Evolutionary conservation across 2,329 filamentous ascomycete genomes (phyloP).

Genomic region (Neofusicoccum laricinum): DNA sequence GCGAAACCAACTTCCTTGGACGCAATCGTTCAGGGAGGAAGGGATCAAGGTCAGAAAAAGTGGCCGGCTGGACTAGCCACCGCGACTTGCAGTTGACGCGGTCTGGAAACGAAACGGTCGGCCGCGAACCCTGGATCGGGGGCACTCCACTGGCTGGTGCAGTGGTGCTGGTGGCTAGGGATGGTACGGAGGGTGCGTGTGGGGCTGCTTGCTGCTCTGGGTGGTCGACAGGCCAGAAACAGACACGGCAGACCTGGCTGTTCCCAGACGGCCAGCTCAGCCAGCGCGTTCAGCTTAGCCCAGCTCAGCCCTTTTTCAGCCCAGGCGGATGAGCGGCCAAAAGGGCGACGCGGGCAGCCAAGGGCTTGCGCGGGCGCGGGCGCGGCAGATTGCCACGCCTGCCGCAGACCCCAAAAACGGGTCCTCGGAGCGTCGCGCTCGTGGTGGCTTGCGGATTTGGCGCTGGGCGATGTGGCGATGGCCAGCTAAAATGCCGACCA

Average conservation of each 20-base stretch:
- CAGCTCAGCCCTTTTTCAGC: neutral
- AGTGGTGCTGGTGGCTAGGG: neutral
- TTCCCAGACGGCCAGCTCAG: conserved; percentile 5
- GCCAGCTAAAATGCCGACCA: no score
- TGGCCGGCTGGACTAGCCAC: neutral
- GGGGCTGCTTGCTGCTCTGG: neutral
- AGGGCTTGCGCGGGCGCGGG: neutral
- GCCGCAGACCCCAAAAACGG: neutral
- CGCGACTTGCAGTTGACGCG: neutral
- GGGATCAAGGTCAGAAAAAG: neutral
- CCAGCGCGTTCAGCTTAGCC: neutral
- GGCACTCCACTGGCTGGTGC: neutral
- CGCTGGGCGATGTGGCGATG: neutral
- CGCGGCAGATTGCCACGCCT: conserved; percentile 6
- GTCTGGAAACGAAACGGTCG: conserved; percentile 13
- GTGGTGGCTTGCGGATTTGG: neutral
- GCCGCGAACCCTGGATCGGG: conserved; percentile 4
- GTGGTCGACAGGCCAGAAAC: neutral
- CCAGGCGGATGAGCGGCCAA: neutral
- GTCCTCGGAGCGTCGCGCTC: neutral
- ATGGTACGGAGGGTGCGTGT: neutral
- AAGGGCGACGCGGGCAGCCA: no score
- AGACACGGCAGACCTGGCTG: neutral
- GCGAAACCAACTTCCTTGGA: neutral
- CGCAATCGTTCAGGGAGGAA: neutral